phyloP scores from a whole-genome alignment of 2,329 filamentous ascomycete genomes.

The Metarhizium sp. region DNA sequence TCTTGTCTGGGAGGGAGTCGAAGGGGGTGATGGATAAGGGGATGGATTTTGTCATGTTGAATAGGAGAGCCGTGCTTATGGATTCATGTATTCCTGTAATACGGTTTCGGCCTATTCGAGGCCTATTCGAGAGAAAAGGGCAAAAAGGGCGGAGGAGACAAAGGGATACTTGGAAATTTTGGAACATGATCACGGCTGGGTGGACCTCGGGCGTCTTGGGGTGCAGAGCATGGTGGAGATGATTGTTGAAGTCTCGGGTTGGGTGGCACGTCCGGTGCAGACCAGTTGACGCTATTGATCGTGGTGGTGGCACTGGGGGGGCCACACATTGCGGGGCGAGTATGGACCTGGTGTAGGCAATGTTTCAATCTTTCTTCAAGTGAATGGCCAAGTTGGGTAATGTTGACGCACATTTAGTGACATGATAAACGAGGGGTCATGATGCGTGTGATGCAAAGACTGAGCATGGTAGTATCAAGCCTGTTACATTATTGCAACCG shows the following conservation, averaged over 20 bases:
- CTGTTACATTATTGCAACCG: no score
- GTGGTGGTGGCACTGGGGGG: neutral
- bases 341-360: neutral
- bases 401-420: no score
- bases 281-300: neutral
- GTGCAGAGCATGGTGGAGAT: no score
- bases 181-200: no score
- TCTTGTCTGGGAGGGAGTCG: constrained; percentile 36
- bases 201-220: no score
- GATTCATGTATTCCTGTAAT: neutral
- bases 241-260: no score
- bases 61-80: neutral
- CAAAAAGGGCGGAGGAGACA: neutral
- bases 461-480: no score
- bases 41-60: neutral
- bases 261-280: neutral
- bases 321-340: no score
- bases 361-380: neutral
- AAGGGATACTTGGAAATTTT: neutral
- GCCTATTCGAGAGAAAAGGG: neutral
- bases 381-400: no score
- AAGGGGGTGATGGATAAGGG: neutral
- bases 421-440: no score
- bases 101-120: neutral
- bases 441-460: no score